Evolutionary conservation across 192 early-diverging fungal genomes (phyloP).

Genomic region (Funneliformis geosporum): DNA sequence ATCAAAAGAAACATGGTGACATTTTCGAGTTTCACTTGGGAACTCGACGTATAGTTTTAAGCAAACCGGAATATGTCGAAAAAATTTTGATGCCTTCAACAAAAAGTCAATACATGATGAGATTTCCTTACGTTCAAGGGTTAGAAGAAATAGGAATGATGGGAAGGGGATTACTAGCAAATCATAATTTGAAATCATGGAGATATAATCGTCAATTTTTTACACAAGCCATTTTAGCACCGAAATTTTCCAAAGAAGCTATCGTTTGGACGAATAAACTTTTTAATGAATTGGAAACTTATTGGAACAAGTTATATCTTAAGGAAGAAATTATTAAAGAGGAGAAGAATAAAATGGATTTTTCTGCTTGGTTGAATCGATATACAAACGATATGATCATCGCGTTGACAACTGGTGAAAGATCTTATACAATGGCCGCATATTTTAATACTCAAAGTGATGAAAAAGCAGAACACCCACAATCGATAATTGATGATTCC

Average conservation of each 20-base stretch:
- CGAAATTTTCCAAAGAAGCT: not conserved
- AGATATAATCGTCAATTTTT: slow-evolving; percentile 14
- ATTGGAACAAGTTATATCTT: not conserved
- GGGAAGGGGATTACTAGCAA: not conserved
- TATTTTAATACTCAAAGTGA: not conserved
- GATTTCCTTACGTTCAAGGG: not conserved
- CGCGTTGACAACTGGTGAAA: not conserved
- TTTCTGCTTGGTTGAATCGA: not conserved
- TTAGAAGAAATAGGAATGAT: not conserved
- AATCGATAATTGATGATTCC: not conserved
- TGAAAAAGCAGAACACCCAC: not conserved
- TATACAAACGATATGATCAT: slow-evolving; percentile 12
- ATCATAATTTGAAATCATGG: not conserved
- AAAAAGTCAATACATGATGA: slow-evolving; percentile 15
- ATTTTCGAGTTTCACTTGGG: not conserved
- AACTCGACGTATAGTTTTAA: not conserved
- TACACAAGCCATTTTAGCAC: not conserved
- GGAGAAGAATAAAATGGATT: not conserved
- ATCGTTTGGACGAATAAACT: not conserved
- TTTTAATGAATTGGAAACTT: not conserved
- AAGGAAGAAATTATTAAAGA: not conserved
- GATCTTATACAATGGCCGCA: not conserved
- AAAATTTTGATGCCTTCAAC: slow-evolving; percentile 8
- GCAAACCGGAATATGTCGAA: not conserved
- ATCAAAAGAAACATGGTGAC: slow-evolving; percentile 20